Evolutionary conservation across 352 stramenopile genomes (phyloP).

Genomic region (Elongisporangium undulatum): DNA sequence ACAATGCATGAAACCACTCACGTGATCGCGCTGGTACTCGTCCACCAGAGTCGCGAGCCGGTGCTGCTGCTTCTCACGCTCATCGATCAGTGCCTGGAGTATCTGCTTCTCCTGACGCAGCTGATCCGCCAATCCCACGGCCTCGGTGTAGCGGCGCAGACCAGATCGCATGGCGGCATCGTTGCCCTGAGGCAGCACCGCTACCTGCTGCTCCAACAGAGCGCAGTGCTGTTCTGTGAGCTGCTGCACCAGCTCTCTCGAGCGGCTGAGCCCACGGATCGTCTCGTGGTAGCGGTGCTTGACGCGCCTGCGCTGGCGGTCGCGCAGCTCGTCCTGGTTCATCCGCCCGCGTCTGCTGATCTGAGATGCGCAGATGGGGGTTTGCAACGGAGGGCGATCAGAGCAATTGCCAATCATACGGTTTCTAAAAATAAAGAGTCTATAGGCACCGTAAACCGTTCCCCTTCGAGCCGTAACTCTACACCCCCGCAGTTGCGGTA

Average conservation of each 20-base stretch:
- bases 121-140: background rate
- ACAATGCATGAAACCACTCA: too few relatives aligned
- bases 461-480: too few relatives aligned
- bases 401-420: too few relatives aligned
- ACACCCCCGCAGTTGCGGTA: too few relatives aligned
- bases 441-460: too few relatives aligned
- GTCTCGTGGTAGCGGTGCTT: background rate
- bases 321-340: too few relatives aligned
- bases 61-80: background rate
- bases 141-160: background rate
- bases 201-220: background rate
- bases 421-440: too few relatives aligned
- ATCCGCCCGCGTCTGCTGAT: too few relatives aligned
- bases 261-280: background rate
- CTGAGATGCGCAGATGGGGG: too few relatives aligned
- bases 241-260: background rate
- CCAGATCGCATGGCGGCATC: background rate
- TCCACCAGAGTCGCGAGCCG: background rate
- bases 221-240: background rate
- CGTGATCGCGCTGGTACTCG: background rate
- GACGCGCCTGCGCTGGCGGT: too few relatives aligned
- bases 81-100: background rate
- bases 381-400: too few relatives aligned
- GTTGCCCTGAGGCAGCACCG: background rate
- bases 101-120: background rate